Evolutionary conservation across 2,329 filamentous ascomycete genomes (phyloP), one percentile per base, ranked within the genome.

Genomic region (Dactylellina sp.): DNA sequence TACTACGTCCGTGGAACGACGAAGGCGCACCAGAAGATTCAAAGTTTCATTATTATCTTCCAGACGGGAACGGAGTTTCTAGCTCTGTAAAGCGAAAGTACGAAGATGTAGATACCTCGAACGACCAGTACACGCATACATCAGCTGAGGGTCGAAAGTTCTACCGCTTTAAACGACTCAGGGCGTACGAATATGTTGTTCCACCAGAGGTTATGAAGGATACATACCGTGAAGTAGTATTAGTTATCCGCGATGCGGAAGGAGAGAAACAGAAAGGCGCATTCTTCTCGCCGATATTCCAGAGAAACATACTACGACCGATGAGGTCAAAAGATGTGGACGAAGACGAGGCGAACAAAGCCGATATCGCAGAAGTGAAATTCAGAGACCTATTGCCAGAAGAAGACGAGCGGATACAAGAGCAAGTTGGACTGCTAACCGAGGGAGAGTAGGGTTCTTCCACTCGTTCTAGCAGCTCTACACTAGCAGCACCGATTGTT

Each of bases 21-120:
- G 85, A 84, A 47, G 86, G 88, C 75, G 85, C 87, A 70, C 82
- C 82, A 2, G 82, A 83, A 0, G 85, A 77, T 20, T 78, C 77
- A 28, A 86, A 89, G 79, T 90, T 90, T 80, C 87, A 90, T 78
- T 88, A 88, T 79, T 91, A 87, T 80, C 83, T 91, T 22, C 83
- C 85, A 4, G 84, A 86, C 57, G 84, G 82, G 6, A 75, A 80
- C 20, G 78, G 81, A 2, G 83, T 84, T 0, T 85, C 85, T 35
- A 81, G 83, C 9, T 84, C 83, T 47, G 89, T 91, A 81, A 86
- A 87, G 72, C 82, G 84, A 77, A 87, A 85, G 79, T 89, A 89
- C 77, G 86, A 84, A 1, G 83, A 86, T 16, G 84, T 84, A 70
- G 85, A 86, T 71, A 83, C 85, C 55, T 61, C 70, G 5, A 83